Base-by-base conservation (phyloP, 2,329 filamentous ascomycete genomes). In the Calycina marina region DNA sequence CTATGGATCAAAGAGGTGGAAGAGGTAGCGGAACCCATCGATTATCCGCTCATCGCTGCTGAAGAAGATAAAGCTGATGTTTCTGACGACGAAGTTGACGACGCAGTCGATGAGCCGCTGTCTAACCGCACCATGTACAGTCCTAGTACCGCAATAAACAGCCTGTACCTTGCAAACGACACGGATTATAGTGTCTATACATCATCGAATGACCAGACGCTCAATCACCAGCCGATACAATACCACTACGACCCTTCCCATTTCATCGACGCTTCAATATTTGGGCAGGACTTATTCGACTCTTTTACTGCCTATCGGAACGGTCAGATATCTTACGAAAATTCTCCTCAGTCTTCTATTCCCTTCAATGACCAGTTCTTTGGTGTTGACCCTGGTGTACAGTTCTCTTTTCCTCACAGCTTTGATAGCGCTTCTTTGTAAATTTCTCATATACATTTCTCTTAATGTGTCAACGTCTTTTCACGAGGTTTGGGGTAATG, bases 1-100 rank as follows among this genome's bases (percentile, higher is more conserved):
- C 56, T 59, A 33, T 77, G 70, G 72, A 69, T 76, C 58, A 55
- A 59, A 12, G 64, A 71, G 48, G 57, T 69, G 27, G 54, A 53
- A 22, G 65, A 49, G 33, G 37, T 30, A 25, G 44, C 39, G 20
- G n/a, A n/a, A n/a, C n/a, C n/a, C n/a, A 36, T 29, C 63, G 37
- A 45, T 9, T 37, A 40, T 18, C 11, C 31, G 4, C 49, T 36
- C 18, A 33, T 27, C 16, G 28, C 53, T 13, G 45, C 48, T 10
- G 50, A 55, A 13, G 40, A 47, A 40, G 42, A 46, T 24, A 57
- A 56, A 14, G 56, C 60, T n/a, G 46, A 59, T 10, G 38, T 50
- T 6, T 45, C 45, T 27, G 41, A 51, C 10, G 56, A 59, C 9
- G 55, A 56, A 5, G 48, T 48, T 14, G 18, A 46, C 42, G 53